phyloP scores from a whole-genome alignment of 768 basidiomycete genomes.

The Russula griseocarnosa region DNA sequence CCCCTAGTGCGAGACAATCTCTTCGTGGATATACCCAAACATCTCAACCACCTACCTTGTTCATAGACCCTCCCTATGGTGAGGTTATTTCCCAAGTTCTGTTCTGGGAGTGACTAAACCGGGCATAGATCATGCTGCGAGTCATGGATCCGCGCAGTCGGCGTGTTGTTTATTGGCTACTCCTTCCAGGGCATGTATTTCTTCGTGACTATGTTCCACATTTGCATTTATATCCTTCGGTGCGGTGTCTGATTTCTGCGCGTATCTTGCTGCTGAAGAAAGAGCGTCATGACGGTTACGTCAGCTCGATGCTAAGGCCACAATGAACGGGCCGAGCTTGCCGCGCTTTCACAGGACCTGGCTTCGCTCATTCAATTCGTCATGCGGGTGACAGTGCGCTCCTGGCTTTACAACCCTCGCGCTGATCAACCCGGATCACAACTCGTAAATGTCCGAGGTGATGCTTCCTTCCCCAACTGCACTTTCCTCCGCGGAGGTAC shows the following conservation, averaged over 20 bases:
- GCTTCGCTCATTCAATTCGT: no score
- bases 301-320: background rate
- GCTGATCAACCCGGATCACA: slow-evolving; percentile 43
- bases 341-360: slow-evolving; percentile 36
- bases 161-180: slow-evolving; percentile 44
- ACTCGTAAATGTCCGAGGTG: slow-evolving; percentile 37
- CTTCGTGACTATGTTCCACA: slow-evolving; percentile 50
- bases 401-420: slow-evolving; percentile 50
- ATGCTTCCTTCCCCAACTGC: background rate
- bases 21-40: background rate
- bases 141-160: slow-evolving; percentile 40
- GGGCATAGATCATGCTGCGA: slow-evolving; percentile 39
- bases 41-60: background rate
- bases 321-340: background rate
- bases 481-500: background rate
- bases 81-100: slow-evolving; percentile 1
- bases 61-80: slow-evolving; percentile 38
- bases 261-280: background rate
- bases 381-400: no score
- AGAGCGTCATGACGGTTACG: slow-evolving; percentile 39
- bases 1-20: slow-evolving; percentile 35
- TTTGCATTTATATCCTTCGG: slow-evolving; percentile 48
- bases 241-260: slow-evolving; percentile 28
- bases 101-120: slow-evolving; percentile 6
- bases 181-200: slow-evolving; percentile 49